A percentile compares a stretch with the other conserved stretches of the same genome.
phyloP scores from a whole-genome alignment of 1,284 basidiomycete species.

The Laetiporus sulphureus region DNA sequence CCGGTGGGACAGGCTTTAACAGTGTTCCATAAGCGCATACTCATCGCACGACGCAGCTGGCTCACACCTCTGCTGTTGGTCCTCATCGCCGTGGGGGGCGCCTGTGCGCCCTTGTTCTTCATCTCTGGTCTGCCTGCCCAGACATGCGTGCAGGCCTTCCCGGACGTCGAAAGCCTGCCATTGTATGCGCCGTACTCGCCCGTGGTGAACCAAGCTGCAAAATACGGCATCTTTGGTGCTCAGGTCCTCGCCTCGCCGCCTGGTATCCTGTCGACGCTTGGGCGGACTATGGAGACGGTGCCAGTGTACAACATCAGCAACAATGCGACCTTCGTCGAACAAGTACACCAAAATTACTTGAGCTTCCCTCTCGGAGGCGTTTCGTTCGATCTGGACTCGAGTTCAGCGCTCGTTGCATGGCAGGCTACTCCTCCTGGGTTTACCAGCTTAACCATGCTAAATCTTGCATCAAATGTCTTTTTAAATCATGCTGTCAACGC shows the following conservation, averaged over 20 bases:
- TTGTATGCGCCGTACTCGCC: conserved; percentile 44
- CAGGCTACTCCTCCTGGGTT: conserved; percentile 49
- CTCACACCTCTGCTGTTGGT: conserved; percentile 56
- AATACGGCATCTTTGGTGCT: conserved; percentile 13
- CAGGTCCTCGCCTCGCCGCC: conserved; percentile 40
- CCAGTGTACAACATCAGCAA: conserved; percentile 34
- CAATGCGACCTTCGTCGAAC: conserved; percentile 48
- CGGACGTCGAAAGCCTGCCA: conserved; percentile 30
- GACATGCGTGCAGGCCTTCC: conserved; percentile 40
- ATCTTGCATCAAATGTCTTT: conserved; percentile 60
- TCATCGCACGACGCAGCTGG: conserved; percentile 65
- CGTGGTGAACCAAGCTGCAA: conserved; percentile 19
- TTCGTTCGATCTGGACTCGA: conserved; percentile 43
- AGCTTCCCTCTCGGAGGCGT: conserved; percentile 55
- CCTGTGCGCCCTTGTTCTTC: conserved; percentile 62
- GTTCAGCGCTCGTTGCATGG: conserved; percentile 53
- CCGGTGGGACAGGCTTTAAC: conserved; percentile 56
- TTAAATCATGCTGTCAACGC: conserved; percentile 52
- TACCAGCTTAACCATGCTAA: conserved; percentile 54
- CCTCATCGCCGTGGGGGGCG: conserved; percentile 54
- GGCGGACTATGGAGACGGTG: conserved; percentile 27
- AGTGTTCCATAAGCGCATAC: conserved; percentile 66
- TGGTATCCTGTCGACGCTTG: conserved; percentile 36
- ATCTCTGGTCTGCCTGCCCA: conserved; percentile 38
- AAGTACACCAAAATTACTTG: conserved; percentile 39